Evolutionary conservation across 2,329 filamentous ascomycete genomes (phyloP).

Genomic region (Fusarium heterosporum): DNA sequence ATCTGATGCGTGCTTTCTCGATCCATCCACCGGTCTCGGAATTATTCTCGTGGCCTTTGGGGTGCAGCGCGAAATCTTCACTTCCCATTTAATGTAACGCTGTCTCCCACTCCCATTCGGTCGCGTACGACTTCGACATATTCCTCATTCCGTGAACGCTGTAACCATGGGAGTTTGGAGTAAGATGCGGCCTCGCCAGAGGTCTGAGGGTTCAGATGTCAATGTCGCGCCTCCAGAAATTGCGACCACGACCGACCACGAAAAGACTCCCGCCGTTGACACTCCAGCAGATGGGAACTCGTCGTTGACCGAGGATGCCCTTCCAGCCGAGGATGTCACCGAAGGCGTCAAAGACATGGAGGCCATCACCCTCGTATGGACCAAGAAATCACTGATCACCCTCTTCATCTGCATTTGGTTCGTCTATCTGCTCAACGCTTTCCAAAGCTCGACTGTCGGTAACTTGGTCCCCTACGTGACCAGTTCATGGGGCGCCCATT

Average conservation of each 20-base stretch:
- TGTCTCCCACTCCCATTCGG: neutral
- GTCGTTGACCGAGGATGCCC: neutral
- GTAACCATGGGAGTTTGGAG: constrained; percentile 9
- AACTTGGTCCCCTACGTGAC: constrained; percentile 15
- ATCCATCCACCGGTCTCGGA: constrained; percentile 7
- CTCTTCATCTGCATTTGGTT: constrained; percentile 29
- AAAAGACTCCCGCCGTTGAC: constrained; percentile 3
- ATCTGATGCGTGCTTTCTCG: constrained; percentile 40
- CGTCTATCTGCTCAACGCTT: constrained; percentile 15
- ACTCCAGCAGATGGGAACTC: constrained; percentile 21
- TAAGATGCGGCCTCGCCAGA: neutral
- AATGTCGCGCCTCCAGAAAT: constrained; percentile 9
- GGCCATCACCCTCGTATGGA: constrained; percentile 21
- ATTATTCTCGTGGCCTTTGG: constrained; percentile 1
- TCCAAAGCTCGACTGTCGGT: constrained; percentile 54
- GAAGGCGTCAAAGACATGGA: constrained; percentile 37
- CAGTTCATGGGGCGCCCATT: constrained; percentile 5
- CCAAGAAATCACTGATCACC: constrained; percentile 3
- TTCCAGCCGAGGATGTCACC: constrained; percentile 30
- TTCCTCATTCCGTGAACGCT: neutral
- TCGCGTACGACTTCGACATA: neutral
- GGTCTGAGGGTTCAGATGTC: constrained; percentile 6
- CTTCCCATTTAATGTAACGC: constrained; percentile 3
- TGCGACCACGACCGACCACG: constrained; percentile 5
- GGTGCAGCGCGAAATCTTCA: neutral